phyloP scores from a whole-genome alignment of 495 filamentous ascomycete genomes.

The Penicillium simplicissimum region DNA sequence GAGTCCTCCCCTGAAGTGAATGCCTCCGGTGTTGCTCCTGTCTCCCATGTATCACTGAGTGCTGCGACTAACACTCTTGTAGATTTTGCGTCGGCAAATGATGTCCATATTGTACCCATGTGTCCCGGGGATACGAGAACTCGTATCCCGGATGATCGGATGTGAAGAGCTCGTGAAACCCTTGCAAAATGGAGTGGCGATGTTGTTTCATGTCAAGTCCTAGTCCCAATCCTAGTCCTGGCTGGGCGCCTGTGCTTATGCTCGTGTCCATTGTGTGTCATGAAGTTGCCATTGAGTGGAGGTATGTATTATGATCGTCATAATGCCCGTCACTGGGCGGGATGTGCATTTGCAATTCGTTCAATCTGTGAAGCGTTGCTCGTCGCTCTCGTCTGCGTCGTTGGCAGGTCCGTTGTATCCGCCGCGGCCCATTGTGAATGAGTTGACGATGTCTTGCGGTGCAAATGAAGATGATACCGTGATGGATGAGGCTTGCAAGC shows the following conservation, averaged over 20 bases:
- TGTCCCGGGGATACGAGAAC: slow-evolving; percentile 1
- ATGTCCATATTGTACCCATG: slow-evolving; percentile 14
- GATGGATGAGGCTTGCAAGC: background rate
- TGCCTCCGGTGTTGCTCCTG: background rate
- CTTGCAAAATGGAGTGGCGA: slow-evolving; percentile 4
- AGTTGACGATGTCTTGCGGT: background rate
- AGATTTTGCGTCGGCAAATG: slow-evolving; percentile 75
- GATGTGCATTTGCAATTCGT: background rate
- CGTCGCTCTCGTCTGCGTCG: slow-evolving; percentile 6
- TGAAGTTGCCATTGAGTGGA: background rate
- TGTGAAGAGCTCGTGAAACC: slow-evolving; percentile 10
- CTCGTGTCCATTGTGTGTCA: background rate
- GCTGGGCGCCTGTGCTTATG: background rate
- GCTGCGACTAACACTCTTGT: slow-evolving; percentile 27
- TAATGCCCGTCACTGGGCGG: background rate
- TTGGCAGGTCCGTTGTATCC: slow-evolving; percentile 49
- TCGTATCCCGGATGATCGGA: slow-evolving; percentile 6
- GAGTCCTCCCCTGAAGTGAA: slow-evolving; percentile 26
- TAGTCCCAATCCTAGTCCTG: background rate
- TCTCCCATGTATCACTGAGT: background rate
- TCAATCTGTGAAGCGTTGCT: slow-evolving; percentile 1
- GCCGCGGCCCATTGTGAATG: slow-evolving; percentile 50
- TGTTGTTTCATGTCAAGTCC: slow-evolving; percentile 3
- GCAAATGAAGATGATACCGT: background rate
- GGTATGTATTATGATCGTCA: background rate